Conservation (phyloP, 768 basidiomycete species). For the Coprinellus aureogranulatus region DNA sequence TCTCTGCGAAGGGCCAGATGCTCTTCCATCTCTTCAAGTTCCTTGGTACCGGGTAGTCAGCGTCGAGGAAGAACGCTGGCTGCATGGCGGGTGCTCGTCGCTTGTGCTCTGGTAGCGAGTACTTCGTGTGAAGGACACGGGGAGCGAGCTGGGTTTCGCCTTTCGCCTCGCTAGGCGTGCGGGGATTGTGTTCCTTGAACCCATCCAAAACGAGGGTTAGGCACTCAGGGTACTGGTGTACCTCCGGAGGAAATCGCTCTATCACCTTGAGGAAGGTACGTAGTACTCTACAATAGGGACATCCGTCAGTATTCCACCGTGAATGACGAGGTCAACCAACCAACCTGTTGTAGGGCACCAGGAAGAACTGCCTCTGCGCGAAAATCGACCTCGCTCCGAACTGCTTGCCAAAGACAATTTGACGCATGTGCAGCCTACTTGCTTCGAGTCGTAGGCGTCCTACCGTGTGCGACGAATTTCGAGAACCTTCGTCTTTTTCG, state of each 20-base stretch:
- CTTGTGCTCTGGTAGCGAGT: slow-evolving; percentile 9
- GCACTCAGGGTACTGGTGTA: slow-evolving; percentile 10
- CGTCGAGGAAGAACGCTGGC: slow-evolving; percentile 14
- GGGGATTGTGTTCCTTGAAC: slow-evolving; percentile 8
- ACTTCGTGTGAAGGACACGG: slow-evolving; percentile 14
- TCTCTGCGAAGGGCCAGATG: slow-evolving; percentile 16
- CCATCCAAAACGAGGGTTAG: slow-evolving; percentile 17
- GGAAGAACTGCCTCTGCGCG: slow-evolving; percentile 14
- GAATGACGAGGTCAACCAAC: neutral
- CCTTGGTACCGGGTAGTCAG: neutral
- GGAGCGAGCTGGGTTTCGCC: neutral
- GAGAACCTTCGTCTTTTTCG: slow-evolving; percentile 17
- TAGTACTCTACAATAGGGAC: slow-evolving; percentile 12
- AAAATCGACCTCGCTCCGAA: slow-evolving; percentile 18
- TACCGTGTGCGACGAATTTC: slow-evolving; percentile 16
- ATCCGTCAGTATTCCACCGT: neutral
- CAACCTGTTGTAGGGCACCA: slow-evolving; percentile 25
- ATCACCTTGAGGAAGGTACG: slow-evolving; percentile 22
- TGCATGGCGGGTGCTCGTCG: neutral
- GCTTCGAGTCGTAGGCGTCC: slow-evolving; percentile 10
- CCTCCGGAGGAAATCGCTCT: slow-evolving; percentile 13
- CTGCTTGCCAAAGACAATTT: slow-evolving; percentile 11
- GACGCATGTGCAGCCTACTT: slow-evolving; percentile 14
- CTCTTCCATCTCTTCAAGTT: slow-evolving; percentile 5
- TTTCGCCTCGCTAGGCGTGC: neutral